Conservation (phyloP, 805 yeast species). For the Yarrowia sp. region DNA sequence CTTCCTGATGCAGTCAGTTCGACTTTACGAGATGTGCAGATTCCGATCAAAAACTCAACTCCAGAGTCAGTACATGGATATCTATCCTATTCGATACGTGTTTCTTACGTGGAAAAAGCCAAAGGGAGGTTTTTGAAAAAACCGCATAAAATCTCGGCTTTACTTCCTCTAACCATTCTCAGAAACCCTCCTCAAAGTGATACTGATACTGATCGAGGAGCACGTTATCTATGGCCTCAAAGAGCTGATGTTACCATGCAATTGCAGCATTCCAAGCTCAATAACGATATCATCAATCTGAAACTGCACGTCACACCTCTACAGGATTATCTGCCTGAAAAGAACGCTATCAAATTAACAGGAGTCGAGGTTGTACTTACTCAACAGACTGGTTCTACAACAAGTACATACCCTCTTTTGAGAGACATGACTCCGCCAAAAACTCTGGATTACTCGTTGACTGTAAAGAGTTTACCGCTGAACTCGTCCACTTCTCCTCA, state of each 20-base stretch:
- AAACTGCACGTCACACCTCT: background rate
- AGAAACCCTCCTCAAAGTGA: background rate
- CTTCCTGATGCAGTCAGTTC: conserved; percentile 1
- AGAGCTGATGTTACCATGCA: conserved; percentile 10
- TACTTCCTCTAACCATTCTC: background rate
- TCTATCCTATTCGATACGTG: conserved; percentile 4
- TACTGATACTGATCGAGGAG: background rate
- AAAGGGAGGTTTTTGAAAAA: background rate
- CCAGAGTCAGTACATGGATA: conserved; percentile 12
- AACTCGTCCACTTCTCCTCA: background rate
- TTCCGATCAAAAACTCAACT: background rate
- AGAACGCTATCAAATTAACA: background rate
- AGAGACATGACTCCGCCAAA: background rate
- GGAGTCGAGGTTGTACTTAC: background rate
- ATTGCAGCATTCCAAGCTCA: conserved; percentile 8
- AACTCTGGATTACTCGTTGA: background rate
- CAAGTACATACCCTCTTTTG: background rate
- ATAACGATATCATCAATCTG: conserved; percentile 15
- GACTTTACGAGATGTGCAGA: background rate
- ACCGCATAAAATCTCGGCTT: background rate
- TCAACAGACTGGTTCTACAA: background rate
- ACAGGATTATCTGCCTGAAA: background rate
- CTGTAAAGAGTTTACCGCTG: background rate
- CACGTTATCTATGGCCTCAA: conserved; percentile 1
- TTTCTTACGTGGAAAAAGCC: background rate